A percentile compares a stretch with the other conserved stretches of the same genome.
Evolutionary conservation across 805 yeast species (phyloP).

Genomic region (Zygotorulaspora florentina): DNA sequence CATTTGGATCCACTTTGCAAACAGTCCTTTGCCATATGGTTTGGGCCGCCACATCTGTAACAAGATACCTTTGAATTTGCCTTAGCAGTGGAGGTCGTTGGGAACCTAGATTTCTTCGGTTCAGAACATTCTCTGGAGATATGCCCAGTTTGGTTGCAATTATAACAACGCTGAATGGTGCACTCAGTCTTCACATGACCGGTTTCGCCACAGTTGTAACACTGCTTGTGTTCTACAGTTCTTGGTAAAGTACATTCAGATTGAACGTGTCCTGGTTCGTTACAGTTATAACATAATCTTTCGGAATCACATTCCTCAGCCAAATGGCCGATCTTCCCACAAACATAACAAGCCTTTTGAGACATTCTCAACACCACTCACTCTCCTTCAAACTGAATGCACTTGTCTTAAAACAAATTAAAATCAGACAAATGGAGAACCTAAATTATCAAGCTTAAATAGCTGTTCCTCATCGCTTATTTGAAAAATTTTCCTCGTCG

Average conservation of each 20-base stretch:
- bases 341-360: slow-evolving; percentile 83
- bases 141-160: slow-evolving; percentile 75
- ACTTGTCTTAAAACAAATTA: background rate
- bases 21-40: slow-evolving; percentile 91
- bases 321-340: slow-evolving; percentile 88
- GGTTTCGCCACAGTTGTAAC: slow-evolving; percentile 88
- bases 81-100: slow-evolving; percentile 22
- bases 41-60: slow-evolving; percentile 89
- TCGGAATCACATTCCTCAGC: slow-evolving; percentile 87
- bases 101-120: slow-evolving; percentile 35
- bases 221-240: slow-evolving; percentile 79
- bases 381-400: background rate
- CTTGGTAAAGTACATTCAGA: slow-evolving; percentile 85
- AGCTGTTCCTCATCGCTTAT: background rate
- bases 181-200: slow-evolving; percentile 90
- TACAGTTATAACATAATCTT: slow-evolving; percentile 90
- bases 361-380: slow-evolving; percentile 27
- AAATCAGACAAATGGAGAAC: background rate
- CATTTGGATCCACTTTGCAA: slow-evolving; percentile 73
- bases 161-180: slow-evolving; percentile 70
- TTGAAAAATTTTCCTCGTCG: slow-evolving; percentile 4
- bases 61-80: slow-evolving; percentile 44
- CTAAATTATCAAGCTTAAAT: background rate
- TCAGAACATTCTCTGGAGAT: slow-evolving; percentile 71
- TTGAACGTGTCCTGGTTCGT: slow-evolving; percentile 84